phyloP scores from a whole-genome alignment of 2,329 filamentous ascomycete species.

The Colletotrichum cereale region DNA sequence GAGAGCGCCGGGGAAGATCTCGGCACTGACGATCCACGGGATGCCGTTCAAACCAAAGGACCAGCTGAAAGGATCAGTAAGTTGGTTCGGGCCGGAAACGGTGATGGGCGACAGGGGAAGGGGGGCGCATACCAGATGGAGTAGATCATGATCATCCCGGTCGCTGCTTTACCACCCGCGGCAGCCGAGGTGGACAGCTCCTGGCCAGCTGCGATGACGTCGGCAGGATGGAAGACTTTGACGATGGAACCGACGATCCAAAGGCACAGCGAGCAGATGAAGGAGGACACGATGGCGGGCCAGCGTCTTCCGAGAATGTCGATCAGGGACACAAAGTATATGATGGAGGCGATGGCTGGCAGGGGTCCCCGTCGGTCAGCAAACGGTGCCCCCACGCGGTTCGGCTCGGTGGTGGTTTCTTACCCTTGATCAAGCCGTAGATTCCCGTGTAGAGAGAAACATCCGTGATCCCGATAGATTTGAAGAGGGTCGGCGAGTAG shows the following conservation, averaged over 20 bases:
- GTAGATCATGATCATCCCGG: constrained; percentile 67
- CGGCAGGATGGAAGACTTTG: constrained; percentile 62
- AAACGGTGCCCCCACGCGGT: too few relatives aligned
- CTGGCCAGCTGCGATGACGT: constrained; percentile 56
- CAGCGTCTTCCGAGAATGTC: constrained; percentile 54
- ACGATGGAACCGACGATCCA: constrained; percentile 67
- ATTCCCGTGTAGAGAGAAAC: constrained; percentile 62
- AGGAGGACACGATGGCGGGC: constrained; percentile 60
- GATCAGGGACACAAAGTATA: constrained; percentile 55
- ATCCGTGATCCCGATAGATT: constrained; percentile 59
- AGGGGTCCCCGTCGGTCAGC: not conserved
- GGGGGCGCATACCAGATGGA: constrained; percentile 61
- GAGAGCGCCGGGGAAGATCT: constrained; percentile 59
- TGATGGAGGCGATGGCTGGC: constrained; percentile 52
- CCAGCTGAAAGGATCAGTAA: constrained; percentile 47
- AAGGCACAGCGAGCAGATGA: constrained; percentile 61
- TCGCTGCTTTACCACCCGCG: constrained; percentile 64
- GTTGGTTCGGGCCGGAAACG: not conserved
- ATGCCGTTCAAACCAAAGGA: constrained; percentile 59
- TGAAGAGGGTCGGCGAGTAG: constrained; percentile 54
- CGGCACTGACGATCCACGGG: constrained; percentile 59
- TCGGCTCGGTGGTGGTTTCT: not conserved
- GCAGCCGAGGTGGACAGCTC: constrained; percentile 55
- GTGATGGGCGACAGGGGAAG: too few relatives aligned
- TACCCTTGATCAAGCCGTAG: constrained; percentile 58